phyloP scores from a whole-genome alignment of 257 asterid genomes.

The Lavandula angustifolia region DNA sequence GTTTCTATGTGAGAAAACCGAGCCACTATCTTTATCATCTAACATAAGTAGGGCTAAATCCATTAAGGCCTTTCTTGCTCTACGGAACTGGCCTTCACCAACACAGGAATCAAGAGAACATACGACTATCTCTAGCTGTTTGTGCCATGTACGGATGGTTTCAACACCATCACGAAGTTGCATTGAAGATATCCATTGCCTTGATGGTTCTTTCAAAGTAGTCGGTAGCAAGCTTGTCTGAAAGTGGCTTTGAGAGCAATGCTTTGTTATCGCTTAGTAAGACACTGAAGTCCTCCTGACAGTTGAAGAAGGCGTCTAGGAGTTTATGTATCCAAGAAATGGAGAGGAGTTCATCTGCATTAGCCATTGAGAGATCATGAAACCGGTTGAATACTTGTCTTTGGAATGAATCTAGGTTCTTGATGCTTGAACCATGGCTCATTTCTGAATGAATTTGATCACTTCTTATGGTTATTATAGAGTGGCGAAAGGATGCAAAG shows the following conservation, averaged over 20 bases:
- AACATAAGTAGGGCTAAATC: conserved; percentile 79
- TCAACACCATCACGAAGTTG: conserved; percentile 85
- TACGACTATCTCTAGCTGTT: conserved; percentile 66
- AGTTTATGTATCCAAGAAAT: conserved; percentile 78
- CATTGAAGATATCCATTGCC: conserved; percentile 86
- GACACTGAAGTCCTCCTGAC: conserved; percentile 63
- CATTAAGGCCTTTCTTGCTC: conserved; percentile 79
- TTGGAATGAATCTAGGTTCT: conserved; percentile 59
- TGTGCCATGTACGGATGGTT: conserved; percentile 76
- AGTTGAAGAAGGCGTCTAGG: conserved; percentile 55
- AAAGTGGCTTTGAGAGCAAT: conserved; percentile 51
- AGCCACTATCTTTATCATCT: conserved; percentile 69
- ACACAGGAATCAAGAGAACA: conserved; percentile 53
- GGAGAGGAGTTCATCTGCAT: conserved; percentile 68
- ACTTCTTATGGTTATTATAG: conserved; percentile 54
- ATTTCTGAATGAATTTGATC: conserved; percentile 70
- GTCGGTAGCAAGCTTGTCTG: conserved; percentile 60
- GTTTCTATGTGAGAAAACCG: conserved; percentile 63
- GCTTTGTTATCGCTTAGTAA: conserved; percentile 46
- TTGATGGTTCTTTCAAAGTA: conserved; percentile 73
- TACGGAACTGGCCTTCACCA: conserved; percentile 74
- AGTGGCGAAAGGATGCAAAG: conserved; percentile 80
- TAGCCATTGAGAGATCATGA: conserved; percentile 53
- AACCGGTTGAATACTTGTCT: conserved; percentile 53
- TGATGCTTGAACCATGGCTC: conserved; percentile 44